Percentiles rank a stretch among this genome's conserved stretches.
phyloP scores from a whole-genome alignment of 2,329 filamentous ascomycete species.

The Pseudogymnoascus sp. region DNA sequence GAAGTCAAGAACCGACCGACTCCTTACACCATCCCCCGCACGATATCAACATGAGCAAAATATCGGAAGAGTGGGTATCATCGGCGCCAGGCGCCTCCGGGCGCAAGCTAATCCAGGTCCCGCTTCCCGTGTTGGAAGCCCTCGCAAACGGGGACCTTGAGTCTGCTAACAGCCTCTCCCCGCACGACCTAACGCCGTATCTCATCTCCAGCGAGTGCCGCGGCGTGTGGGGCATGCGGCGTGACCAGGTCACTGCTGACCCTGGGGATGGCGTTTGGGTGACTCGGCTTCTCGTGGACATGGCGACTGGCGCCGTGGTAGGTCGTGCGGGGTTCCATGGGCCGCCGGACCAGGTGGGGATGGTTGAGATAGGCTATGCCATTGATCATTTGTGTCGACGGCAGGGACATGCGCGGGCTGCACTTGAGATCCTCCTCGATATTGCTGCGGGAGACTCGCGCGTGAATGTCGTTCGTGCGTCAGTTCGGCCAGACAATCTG shows the following conservation, averaged over 20 bases:
- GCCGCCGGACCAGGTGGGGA: constrained; percentile 8
- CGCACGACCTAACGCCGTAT: neutral
- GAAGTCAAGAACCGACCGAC: too few species aligned
- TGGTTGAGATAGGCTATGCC: constrained; percentile 12
- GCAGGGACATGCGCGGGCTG: constrained; percentile 11
- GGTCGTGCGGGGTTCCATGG: constrained; percentile 10
- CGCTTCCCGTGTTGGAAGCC: neutral
- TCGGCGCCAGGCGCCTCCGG: neutral
- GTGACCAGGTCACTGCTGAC: neutral
- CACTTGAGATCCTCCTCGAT: constrained; percentile 9
- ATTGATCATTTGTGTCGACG: constrained; percentile 3
- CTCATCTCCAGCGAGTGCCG: neutral
- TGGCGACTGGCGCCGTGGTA: neutral
- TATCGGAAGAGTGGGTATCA: neutral
- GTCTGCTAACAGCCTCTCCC: neutral
- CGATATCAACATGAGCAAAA: neutral
- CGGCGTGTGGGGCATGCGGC: neutral
- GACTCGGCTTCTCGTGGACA: neutral
- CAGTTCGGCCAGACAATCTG: neutral
- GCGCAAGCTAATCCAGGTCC: neutral
- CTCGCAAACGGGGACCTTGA: neutral
- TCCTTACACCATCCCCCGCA: neutral
- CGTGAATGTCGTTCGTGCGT: neutral
- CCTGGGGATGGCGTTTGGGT: neutral
- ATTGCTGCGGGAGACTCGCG: neutral